phyloP scores from a whole-genome alignment of 208 protist genomes.

The Lotmaria passim region DNA sequence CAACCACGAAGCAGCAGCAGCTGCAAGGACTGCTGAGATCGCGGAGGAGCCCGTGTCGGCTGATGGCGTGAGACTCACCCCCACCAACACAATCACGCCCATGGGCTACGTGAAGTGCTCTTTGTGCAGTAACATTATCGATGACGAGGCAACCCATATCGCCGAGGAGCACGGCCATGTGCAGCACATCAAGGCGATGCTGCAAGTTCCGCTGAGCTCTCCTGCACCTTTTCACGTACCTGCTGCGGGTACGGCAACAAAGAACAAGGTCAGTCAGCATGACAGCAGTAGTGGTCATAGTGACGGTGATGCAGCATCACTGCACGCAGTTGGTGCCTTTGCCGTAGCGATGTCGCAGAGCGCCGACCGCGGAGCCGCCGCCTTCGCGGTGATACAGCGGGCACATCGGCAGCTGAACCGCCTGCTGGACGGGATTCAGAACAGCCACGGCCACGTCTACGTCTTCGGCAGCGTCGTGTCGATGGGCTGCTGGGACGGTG shows the following conservation, averaged over 20 bases:
- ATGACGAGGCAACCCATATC: constrained; percentile 14
- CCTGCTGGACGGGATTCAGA: constrained; percentile 18
- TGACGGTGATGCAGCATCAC: not conserved
- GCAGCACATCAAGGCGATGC: constrained; percentile 8
- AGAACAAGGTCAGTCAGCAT: not conserved
- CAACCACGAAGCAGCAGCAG: no score
- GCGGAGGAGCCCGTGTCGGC: not conserved
- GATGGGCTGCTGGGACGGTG: constrained; percentile 80
- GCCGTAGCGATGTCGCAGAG: constrained; percentile 35
- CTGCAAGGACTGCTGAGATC: not conserved
- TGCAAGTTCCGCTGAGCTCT: not conserved
- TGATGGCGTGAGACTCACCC: not conserved
- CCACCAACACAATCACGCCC: not conserved
- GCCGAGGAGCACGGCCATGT: constrained; percentile 42
- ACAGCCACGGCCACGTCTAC: constrained; percentile 36
- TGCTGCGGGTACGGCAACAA: no score
- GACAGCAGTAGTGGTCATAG: no score
- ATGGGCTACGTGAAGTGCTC: constrained; percentile 39
- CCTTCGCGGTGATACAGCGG: constrained; percentile 59
- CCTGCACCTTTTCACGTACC: no score
- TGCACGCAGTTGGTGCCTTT: constrained; percentile 36
- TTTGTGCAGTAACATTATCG: constrained; percentile 47
- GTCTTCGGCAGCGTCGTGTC: constrained; percentile 82
- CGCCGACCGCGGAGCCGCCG: constrained; percentile 45
- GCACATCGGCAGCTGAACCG: constrained; percentile 50